Evolutionary conservation across 306 rosid genomes (phyloP).

Genomic region (Malus sieversii): DNA sequence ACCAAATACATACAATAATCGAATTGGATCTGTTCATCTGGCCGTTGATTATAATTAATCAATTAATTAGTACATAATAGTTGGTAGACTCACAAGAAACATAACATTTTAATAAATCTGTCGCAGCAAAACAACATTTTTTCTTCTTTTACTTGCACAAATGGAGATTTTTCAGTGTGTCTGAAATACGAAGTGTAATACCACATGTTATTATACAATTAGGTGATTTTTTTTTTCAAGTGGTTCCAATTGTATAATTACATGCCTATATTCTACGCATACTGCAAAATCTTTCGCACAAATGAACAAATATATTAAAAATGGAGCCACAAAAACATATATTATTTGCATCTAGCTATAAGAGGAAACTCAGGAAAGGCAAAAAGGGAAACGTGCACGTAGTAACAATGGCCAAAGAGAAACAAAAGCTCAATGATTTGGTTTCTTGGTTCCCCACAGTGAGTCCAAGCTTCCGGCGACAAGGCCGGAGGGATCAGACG

Average conservation of each 20-base stretch:
- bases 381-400: neutral
- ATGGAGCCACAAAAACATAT: neutral
- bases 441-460: constrained; percentile 31
- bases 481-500: neutral
- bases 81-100: neutral
- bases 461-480: constrained; percentile 22
- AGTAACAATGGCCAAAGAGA: neutral
- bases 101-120: neutral
- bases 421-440: neutral
- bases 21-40: no score
- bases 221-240: no score
- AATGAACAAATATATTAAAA: no score
- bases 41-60: neutral
- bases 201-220: no score
- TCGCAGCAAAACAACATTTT: neutral
- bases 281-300: no score
- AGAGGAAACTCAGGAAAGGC: neutral
- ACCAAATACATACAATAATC: neutral
- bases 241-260: no score
- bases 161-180: no score
- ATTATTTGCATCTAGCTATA: neutral
- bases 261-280: no score
- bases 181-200: no score
- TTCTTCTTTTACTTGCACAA: no score
- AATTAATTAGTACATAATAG: neutral